Evolutionary conservation across 2,329 filamentous ascomycete species (phyloP).

Genomic region (Rutstroemia sp.): DNA sequence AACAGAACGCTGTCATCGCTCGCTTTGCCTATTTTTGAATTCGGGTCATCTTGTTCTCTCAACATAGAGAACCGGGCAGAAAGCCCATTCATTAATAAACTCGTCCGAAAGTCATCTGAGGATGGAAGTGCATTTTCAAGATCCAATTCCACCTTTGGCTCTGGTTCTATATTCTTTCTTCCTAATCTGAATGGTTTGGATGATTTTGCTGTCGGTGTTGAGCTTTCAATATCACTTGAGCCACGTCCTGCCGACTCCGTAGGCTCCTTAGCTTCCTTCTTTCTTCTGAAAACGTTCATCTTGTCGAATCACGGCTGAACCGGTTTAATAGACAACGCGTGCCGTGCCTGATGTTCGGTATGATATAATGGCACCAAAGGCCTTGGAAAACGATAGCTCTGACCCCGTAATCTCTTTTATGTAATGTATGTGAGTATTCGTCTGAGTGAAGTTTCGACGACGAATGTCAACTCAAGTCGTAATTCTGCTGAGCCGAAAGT

Average conservation of each 20-base stretch:
- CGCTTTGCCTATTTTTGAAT: constrained; percentile 82
- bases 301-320: constrained; percentile 2
- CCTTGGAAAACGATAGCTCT: neutral
- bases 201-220: constrained; percentile 28
- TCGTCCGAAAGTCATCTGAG: constrained; percentile 87
- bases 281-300: constrained; percentile 55
- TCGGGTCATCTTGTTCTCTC: constrained; percentile 86
- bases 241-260: constrained; percentile 34
- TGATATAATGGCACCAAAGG: no score
- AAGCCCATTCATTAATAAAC: constrained; percentile 88
- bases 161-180: constrained; percentile 43
- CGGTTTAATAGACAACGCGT: neutral
- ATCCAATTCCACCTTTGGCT: constrained; percentile 61
- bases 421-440: no score
- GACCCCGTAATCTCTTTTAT: no score
- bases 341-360: neutral
- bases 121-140: constrained; percentile 68
- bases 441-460: neutral
- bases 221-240: constrained; percentile 45
- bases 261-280: constrained; percentile 62
- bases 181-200: constrained; percentile 51
- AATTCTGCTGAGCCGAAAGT: no score
- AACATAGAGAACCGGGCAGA: constrained; percentile 97
- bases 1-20: constrained; percentile 90
- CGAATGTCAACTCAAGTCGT: no score